These are phyloP conservation scores for Xylariaceae sp. DNA, from an alignment of 2,329 filamentous ascomycete genomes.

Conservation along the genomic window DNA sequence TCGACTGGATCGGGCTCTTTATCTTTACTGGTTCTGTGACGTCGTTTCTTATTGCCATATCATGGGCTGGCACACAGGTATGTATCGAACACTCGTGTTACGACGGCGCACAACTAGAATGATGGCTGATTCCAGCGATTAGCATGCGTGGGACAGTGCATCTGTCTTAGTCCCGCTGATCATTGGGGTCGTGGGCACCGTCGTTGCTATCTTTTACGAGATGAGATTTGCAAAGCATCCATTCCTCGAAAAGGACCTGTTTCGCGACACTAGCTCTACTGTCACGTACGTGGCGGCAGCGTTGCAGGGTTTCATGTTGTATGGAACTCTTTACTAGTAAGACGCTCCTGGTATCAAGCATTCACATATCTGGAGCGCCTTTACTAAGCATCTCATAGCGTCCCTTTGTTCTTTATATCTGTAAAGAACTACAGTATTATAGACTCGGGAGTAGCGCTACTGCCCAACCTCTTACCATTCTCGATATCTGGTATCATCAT, in stretches of 20 bases:
- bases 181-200: conserved; percentile 38
- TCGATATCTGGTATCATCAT: conserved; percentile 30
- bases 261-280: conserved; percentile 27
- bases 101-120: too few relatives aligned
- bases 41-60: conserved; percentile 42
- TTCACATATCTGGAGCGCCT: too few relatives aligned
- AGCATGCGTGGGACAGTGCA: conserved; percentile 39
- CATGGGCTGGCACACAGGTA: conserved; percentile 36
- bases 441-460: conserved; percentile 28
- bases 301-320: conserved; percentile 33
- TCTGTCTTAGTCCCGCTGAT: conserved; percentile 41
- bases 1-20: conserved; percentile 42
- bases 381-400: not conserved
- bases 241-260: conserved; percentile 31
- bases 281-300: conserved; percentile 30
- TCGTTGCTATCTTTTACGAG: conserved; percentile 37
- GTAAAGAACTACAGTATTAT: conserved; percentile 28
- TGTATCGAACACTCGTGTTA: too few relatives aligned
- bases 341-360: too few relatives aligned
- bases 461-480: conserved; percentile 29
- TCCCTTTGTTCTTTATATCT: conserved; percentile 35
- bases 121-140: too few relatives aligned
- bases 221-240: conserved; percentile 28
- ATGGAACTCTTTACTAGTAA: conserved; percentile 17
- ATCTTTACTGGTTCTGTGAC: conserved; percentile 40